Conservation (phyloP, 2,329 filamentous ascomycete species). For the Emergomyces africanus region DNA sequence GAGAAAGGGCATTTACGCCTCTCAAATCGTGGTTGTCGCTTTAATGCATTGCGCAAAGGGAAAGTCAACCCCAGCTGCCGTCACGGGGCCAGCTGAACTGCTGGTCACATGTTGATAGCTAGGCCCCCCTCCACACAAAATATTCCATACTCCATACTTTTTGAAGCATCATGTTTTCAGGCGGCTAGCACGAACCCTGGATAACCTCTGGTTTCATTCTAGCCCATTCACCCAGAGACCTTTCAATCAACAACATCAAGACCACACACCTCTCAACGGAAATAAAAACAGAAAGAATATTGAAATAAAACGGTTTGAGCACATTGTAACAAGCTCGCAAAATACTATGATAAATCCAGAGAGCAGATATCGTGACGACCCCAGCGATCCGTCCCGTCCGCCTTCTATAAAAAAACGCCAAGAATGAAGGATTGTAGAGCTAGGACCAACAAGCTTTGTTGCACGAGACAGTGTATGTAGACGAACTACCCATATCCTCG, state of each 20-base stretch:
- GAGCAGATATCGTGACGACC: background rate
- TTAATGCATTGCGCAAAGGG: background rate
- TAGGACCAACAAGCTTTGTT: background rate
- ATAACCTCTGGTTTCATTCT: too few relatives aligned
- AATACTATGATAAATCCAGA: background rate
- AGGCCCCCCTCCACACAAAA: background rate
- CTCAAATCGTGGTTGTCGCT: background rate
- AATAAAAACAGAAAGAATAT: background rate
- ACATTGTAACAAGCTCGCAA: background rate
- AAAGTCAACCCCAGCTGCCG: background rate
- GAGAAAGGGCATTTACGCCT: background rate
- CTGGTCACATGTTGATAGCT: background rate
- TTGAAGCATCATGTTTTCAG: too few relatives aligned
- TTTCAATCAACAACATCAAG: too few relatives aligned
- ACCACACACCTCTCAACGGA: too few relatives aligned
- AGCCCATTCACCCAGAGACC: too few relatives aligned
- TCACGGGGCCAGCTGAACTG: too few relatives aligned
- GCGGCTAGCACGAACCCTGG: too few relatives aligned
- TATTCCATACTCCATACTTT: too few relatives aligned
- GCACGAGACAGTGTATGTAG: background rate
- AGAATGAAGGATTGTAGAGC: background rate
- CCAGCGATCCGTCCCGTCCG: background rate
- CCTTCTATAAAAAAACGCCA: slow-evolving; percentile 12
- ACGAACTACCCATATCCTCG: background rate
- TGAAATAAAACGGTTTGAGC: background rate